A percentile compares a stretch with the other conserved stretches of the same genome.
phyloP scores from a whole-genome alignment of 1,139 yeast genomes.

The Lodderomyces pseudojiufengensis region DNA sequence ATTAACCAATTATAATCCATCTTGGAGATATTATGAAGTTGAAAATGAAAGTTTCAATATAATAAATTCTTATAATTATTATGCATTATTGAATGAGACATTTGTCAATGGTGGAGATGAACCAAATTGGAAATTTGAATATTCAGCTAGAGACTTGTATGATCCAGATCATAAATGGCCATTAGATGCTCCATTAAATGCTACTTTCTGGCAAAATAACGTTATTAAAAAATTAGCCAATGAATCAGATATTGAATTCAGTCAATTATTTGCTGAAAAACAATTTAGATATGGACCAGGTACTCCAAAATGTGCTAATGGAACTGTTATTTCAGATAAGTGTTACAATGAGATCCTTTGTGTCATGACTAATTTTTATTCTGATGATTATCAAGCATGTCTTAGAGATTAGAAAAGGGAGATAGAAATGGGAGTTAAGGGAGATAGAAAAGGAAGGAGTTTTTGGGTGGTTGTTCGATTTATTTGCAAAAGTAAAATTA shows the following conservation, averaged over 20 bases:
- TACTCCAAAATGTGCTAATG: slow-evolving; percentile 40
- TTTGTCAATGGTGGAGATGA: slow-evolving; percentile 45
- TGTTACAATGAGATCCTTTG: slow-evolving; percentile 18
- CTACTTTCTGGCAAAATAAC: slow-evolving; percentile 52
- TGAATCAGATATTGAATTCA: slow-evolving; percentile 33
- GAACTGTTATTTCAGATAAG: slow-evolving; percentile 15
- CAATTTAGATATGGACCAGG: slow-evolving; percentile 54
- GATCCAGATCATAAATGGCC: slow-evolving; percentile 50
- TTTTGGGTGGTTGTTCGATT: neutral
- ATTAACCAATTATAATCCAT: slow-evolving; percentile 54
- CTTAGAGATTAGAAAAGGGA: slow-evolving; percentile 4
- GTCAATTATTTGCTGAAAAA: slow-evolving; percentile 45
- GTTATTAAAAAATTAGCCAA: slow-evolving; percentile 33
- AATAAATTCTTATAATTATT: slow-evolving; percentile 57
- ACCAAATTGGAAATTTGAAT: slow-evolving; percentile 54
- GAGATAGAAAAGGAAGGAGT: neutral
- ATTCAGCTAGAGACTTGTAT: slow-evolving; percentile 50
- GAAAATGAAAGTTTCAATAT: slow-evolving; percentile 61
- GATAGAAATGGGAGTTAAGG: neutral
- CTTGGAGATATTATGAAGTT: slow-evolving; percentile 71
- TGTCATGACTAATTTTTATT: slow-evolving; percentile 13
- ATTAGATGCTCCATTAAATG: slow-evolving; percentile 48
- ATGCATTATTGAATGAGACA: slow-evolving; percentile 50
- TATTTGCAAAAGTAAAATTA: no score
- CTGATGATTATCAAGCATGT: slow-evolving; percentile 13